Evolutionary conservation across 139 green algal genomes (phyloP).

Genomic region (Ulvella scutata): DNA sequence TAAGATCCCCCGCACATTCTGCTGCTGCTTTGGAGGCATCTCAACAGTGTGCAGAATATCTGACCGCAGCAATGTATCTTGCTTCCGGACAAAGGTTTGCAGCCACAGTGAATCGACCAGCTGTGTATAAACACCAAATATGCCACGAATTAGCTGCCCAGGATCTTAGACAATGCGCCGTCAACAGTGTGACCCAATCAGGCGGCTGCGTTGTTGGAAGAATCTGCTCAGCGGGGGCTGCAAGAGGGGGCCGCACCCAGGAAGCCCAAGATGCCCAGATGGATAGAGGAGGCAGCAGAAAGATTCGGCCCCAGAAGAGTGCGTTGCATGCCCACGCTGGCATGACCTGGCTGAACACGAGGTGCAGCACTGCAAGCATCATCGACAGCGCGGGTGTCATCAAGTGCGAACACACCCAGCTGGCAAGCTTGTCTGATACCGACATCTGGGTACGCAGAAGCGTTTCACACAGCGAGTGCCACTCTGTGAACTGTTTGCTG

Average conservation of each 20-base stretch:
- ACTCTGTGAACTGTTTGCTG: not conserved
- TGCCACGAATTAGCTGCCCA: too few relatives aligned
- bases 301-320: not conserved
- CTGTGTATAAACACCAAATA: too few relatives aligned
- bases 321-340: not conserved
- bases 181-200: too few relatives aligned
- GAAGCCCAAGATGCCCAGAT: constrained; percentile 1
- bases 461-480: not conserved
- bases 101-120: too few relatives aligned
- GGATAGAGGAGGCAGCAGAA: not conserved
- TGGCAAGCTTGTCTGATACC: not conserved
- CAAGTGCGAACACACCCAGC: not conserved
- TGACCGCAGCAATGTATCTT: too few relatives aligned
- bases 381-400: not conserved
- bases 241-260: not conserved
- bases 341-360: not conserved
- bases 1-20: too few relatives aligned
- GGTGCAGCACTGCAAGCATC: constrained; percentile 2
- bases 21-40: too few relatives aligned
- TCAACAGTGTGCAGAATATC: too few relatives aligned
- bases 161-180: too few relatives aligned
- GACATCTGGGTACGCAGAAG: not conserved
- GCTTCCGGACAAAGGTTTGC: too few relatives aligned
- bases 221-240: too few relatives aligned
- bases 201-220: too few relatives aligned